A percentile compares a stretch with the other conserved stretches of the same genome.
Evolutionary conservation across 352 stramenopile genomes (phyloP).

Genomic region (Elongisporangium senticosum): DNA sequence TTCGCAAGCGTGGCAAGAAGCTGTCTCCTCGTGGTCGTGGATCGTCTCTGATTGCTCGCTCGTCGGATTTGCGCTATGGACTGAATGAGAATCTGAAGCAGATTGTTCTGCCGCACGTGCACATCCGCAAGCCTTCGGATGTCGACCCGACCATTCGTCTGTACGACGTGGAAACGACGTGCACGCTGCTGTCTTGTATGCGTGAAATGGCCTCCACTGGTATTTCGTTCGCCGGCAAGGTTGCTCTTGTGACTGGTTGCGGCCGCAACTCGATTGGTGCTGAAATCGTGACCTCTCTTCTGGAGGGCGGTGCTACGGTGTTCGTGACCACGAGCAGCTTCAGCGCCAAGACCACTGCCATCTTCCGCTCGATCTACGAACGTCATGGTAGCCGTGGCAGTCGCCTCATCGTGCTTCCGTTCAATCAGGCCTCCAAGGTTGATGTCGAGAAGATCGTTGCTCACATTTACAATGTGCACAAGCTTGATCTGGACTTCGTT

Average conservation of each 20-base stretch:
- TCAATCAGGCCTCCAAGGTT: conserved; percentile 81
- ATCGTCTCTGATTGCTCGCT: conserved; percentile 35
- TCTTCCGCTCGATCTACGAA: conserved; percentile 84
- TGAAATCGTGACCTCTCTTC: conserved; percentile 77
- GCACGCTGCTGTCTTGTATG: conserved; percentile 74
- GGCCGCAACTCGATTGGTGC: conserved; percentile 82
- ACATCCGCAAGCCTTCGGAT: conserved; percentile 69
- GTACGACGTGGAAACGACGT: conserved; percentile 79
- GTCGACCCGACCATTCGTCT: conserved; percentile 76
- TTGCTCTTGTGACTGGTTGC: conserved; percentile 81
- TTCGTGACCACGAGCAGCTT: conserved; percentile 85
- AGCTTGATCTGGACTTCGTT: conserved; percentile 82
- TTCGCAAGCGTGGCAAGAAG: conserved; percentile 38
- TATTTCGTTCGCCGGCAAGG: conserved; percentile 82
- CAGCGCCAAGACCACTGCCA: conserved; percentile 32
- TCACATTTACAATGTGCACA: conserved; percentile 82
- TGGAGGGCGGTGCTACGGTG: conserved; percentile 81
- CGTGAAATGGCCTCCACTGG: conserved; percentile 78
- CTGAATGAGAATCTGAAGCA: conserved; percentile 65
- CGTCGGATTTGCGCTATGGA: conserved; percentile 37
- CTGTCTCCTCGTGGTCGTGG: conserved; percentile 9
- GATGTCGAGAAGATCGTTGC: conserved; percentile 65
- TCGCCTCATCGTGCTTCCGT: conserved; percentile 73
- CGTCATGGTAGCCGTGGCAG: conserved; percentile 76
- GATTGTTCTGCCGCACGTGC: conserved; percentile 63